These are phyloP conservation scores for Aspergillus pseudoterreus DNA, from an alignment of 2,329 filamentous ascomycete species.

Conservation along the genomic window DNA sequence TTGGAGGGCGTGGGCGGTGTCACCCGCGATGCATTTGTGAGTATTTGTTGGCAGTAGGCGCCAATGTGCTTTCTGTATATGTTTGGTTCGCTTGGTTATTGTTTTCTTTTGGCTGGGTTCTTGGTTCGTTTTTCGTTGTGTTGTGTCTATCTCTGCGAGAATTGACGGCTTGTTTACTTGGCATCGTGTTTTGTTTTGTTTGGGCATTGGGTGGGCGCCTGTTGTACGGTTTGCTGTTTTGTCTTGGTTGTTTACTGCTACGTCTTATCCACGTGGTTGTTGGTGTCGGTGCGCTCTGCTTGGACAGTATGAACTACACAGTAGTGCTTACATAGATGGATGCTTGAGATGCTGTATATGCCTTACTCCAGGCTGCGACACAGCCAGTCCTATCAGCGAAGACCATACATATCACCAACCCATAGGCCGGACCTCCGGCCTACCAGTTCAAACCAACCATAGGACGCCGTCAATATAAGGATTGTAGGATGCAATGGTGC, in stretches of 20 bases:
- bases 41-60: constrained; percentile 57
- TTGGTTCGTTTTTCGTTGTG: background rate
- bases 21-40: constrained; percentile 60
- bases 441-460: too few species aligned
- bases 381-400: too few species aligned
- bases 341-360: too few species aligned
- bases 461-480: background rate
- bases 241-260: background rate
- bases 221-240: constrained; percentile 8
- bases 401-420: too few species aligned
- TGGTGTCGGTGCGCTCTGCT: too few species aligned
- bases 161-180: background rate
- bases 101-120: background rate
- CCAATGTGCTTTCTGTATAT: constrained; percentile 4
- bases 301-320: too few species aligned
- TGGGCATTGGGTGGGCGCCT: constrained; percentile 18
- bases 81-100: constrained; percentile 2
- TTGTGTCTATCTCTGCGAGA: background rate
- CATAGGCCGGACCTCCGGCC: too few species aligned
- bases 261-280: too few species aligned
- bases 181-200: constrained; percentile 1
- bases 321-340: too few species aligned
- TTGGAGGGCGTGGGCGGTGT: constrained; percentile 83
- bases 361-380: too few species aligned
- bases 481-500: background rate